Evolutionary conservation across 805 yeast genomes (phyloP), one percentile per base, ranked within the genome.

Genomic region (Wickerhamomyces subpelliculosus): DNA sequence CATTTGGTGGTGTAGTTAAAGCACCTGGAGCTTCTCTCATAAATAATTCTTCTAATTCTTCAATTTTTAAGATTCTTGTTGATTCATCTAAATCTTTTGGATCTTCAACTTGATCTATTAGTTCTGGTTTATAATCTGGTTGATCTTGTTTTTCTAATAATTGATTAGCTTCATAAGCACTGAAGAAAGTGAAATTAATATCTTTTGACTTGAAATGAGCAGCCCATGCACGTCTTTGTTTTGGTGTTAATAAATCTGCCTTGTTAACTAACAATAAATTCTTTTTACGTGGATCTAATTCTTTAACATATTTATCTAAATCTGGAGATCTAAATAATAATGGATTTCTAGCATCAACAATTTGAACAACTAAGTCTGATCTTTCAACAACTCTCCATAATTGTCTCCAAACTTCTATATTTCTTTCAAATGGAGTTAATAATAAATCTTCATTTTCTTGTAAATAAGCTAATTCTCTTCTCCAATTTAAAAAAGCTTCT

Each of bases 331-430:
- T 74, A 67, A 87, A 93, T 43, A 87, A 68, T 41, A 89, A 64
- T 5, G 98, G 98, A 57, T 86, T 88, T 63, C 98, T 75, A 11
- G 97, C 97, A 65, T 93, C 98, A 22, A 93, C 97, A 66, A 93
- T 93, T 60, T 93, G 98, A 6, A 93, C 97, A 28, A 93, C 78
- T 51, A 93, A 70, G 60, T 90, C 96, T 19, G 93, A 85, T 56
- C 97, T 77, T 61, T 93, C 98, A 19, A 88, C 84, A 32, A 93
- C 98, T 64, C 98, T 76, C 98, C 98, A 93, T 47, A 93, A 68
- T 64, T 93, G 98, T 57, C 93, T 80, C 98, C 98, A 93, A 41
- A 93, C 97, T 69, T 90, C 96, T 46, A 93, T 69, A 59, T 93
- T 93, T 67, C 98, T 78, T 67, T 93, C 98, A 57, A 90, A 93